Conservation (phyloP, 2,329 filamentous ascomycete genomes). For the Diaporthe humulicola region DNA sequence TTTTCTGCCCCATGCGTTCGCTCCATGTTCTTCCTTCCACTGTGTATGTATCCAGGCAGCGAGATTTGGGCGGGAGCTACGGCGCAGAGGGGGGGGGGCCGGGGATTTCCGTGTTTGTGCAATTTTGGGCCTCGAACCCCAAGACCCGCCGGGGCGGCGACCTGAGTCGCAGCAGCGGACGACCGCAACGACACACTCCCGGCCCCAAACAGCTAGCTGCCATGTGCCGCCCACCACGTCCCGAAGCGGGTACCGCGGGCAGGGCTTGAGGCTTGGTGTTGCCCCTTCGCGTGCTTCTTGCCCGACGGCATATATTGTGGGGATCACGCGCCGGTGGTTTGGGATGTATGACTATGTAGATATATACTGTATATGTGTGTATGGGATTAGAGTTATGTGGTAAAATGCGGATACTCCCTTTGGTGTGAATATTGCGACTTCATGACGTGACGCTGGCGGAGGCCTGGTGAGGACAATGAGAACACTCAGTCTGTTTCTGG, state of each 20-base stretch:
- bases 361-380: not conserved
- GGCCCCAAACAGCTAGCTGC: not conserved
- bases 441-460: slow-evolving; percentile 1
- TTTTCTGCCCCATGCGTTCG: not conserved
- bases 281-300: not conserved
- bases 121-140: not conserved
- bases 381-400: slow-evolving; percentile 12
- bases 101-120: slow-evolving; percentile 15
- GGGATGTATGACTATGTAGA: not conserved
- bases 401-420: slow-evolving; percentile 9
- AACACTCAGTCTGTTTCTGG: not conserved
- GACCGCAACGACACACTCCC: not conserved
- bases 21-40: not conserved
- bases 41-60: slow-evolving; percentile 5
- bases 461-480: not conserved
- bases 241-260: slow-evolving; percentile 7
- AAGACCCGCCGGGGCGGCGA: not conserved
- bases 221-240: not conserved
- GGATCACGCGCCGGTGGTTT: not conserved
- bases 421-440: not conserved
- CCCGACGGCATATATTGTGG: not conserved
- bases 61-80: slow-evolving; percentile 1
- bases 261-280: not conserved
- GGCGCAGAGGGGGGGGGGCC: not conserved
- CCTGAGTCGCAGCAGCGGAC: slow-evolving; percentile 1